Evolutionary conservation across 106 monocot species (phyloP).

Genomic region (Dendrobium nobile): DNA sequence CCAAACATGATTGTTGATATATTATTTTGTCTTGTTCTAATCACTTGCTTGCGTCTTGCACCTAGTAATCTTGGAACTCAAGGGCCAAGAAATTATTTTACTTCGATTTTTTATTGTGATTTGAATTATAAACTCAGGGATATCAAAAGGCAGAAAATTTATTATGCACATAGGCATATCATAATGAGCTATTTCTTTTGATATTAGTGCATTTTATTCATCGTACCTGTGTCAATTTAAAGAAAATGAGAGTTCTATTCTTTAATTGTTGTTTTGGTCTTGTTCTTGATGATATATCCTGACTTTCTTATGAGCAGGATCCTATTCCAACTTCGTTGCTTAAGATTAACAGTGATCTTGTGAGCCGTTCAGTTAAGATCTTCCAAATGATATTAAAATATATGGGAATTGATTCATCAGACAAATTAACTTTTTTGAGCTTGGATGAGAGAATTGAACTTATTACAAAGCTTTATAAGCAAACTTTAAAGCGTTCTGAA

Average conservation of each 20-base stretch:
- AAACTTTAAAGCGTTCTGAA: slow-evolving; percentile 80
- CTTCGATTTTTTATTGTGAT: neutral
- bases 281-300: neutral
- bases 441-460: slow-evolving; percentile 84
- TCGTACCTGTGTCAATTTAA: neutral
- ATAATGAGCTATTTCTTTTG: neutral
- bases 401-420: slow-evolving; percentile 86
- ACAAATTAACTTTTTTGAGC: slow-evolving; percentile 41
- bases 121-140: neutral
- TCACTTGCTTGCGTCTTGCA: neutral
- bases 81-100: neutral
- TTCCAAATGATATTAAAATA: slow-evolving; percentile 88
- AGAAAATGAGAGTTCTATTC: neutral
- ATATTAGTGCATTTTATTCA: neutral
- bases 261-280: neutral
- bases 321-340: slow-evolving; percentile 94
- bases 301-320: slow-evolving; percentile 50
- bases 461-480: slow-evolving; percentile 79
- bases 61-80: neutral
- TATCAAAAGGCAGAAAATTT: neutral
- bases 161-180: neutral
- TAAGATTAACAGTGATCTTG: slow-evolving; percentile 70
- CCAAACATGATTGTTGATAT: neutral
- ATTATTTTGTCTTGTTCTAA: neutral
- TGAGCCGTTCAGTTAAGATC: slow-evolving; percentile 72